phyloP scores from a whole-genome alignment of 495 filamentous ascomycete genomes.

The Melanomma pulvis-pyrius region DNA sequence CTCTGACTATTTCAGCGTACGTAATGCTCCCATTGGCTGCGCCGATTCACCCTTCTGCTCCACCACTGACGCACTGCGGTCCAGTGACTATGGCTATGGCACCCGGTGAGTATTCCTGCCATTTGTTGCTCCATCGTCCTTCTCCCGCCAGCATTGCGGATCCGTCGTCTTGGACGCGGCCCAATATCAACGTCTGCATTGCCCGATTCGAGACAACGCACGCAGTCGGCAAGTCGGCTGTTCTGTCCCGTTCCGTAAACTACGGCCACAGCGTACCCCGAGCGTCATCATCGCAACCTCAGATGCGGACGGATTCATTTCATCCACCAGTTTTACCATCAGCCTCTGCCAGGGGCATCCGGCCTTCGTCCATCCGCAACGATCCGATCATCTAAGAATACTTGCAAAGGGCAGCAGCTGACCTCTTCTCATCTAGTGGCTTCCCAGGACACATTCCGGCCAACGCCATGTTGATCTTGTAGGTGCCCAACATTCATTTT shows the following conservation, averaged over 20 bases:
- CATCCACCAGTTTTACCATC: background rate
- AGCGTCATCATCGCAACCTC: background rate
- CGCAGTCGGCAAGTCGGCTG: conserved; percentile 6
- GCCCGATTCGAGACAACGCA: background rate
- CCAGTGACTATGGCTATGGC: conserved; percentile 39
- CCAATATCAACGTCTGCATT: conserved; percentile 14
- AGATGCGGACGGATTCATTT: background rate
- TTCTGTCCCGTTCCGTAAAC: background rate
- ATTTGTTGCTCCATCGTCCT: background rate
- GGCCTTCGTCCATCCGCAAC: background rate
- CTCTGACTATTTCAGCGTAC: conserved; percentile 38
- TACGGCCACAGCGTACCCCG: conserved; percentile 2
- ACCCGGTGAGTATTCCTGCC: conserved; percentile 28
- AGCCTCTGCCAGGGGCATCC: background rate
- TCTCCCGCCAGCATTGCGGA: background rate
- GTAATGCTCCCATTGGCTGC: conserved; percentile 26
- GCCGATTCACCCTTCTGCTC: background rate
- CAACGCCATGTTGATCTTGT: conserved; percentile 39
- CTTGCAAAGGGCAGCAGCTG: conserved; percentile 7
- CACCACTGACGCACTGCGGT: conserved; percentile 13
- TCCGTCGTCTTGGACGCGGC: background rate
- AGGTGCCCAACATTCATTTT: conserved; percentile 34
- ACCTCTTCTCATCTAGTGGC: conserved; percentile 29
- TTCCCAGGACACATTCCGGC: conserved; percentile 39
- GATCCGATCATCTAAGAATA: background rate